These are phyloP conservation scores for Termitomyces sp. DNA, from an alignment of 768 basidiomycete species.

Conservation along the genomic window DNA sequence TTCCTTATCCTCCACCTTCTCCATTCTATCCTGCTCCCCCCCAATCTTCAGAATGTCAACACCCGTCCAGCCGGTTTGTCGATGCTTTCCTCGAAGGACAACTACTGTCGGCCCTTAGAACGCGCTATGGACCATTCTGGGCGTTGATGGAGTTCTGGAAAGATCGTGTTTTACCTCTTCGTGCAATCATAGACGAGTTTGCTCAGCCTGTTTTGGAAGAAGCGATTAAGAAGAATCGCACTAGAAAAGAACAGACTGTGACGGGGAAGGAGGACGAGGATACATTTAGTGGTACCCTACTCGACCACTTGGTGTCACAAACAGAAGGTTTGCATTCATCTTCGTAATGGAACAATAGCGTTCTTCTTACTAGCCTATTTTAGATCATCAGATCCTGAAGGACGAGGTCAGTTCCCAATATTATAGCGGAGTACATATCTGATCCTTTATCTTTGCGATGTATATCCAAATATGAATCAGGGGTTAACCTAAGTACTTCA, in stretches of 20 bases:
- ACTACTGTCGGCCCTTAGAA: slow-evolving; percentile 29
- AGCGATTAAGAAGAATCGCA: slow-evolving; percentile 35
- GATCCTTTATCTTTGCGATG: not conserved
- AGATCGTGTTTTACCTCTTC: slow-evolving; percentile 38
- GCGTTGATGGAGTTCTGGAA: slow-evolving; percentile 46
- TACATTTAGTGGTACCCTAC: slow-evolving; percentile 28
- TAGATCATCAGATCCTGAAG: slow-evolving; percentile 17
- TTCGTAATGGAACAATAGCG: not conserved
- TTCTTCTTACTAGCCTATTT: not conserved
- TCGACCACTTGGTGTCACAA: slow-evolving; percentile 48
- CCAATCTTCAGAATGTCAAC: slow-evolving; percentile 12
- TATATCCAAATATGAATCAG: not conserved
- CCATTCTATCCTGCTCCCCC: slow-evolving; percentile 11
- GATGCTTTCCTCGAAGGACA: slow-evolving; percentile 48
- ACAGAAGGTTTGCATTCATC: slow-evolving; percentile 37
- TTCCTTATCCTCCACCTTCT: slow-evolving; percentile 40
- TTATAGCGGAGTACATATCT: too few species aligned
- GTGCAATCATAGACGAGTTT: slow-evolving; percentile 43
- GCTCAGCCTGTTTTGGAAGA: slow-evolving; percentile 47
- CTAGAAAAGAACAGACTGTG: not conserved
- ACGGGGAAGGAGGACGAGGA: slow-evolving; percentile 15
- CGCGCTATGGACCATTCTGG: slow-evolving; percentile 40
- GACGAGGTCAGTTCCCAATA: slow-evolving; percentile 12
- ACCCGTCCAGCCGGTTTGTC: slow-evolving; percentile 36
- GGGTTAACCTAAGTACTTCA: not conserved